A percentile compares a stretch with the other conserved stretches of the same genome.
phyloP scores from a whole-genome alignment of 2,329 filamentous ascomycete genomes.

The Ascosphaera apis region DNA sequence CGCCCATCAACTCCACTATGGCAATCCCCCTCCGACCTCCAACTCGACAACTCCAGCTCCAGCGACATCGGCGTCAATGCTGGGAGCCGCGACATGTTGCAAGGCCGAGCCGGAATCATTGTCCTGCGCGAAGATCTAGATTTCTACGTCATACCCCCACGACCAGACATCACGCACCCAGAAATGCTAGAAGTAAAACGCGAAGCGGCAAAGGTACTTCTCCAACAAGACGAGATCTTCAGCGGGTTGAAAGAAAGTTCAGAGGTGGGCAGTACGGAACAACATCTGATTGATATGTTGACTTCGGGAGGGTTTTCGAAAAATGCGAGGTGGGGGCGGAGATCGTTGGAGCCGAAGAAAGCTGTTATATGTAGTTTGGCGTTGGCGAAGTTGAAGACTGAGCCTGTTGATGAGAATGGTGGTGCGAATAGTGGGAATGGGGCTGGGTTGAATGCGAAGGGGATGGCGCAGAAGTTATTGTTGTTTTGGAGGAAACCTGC shows the following conservation, averaged over 20 bases:
- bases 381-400: conserved; percentile 73
- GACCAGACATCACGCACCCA: conserved; percentile 54
- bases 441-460: conserved; percentile 54
- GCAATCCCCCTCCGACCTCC: conserved; percentile 28
- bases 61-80: conserved; percentile 35
- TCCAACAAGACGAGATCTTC: conserved; percentile 85
- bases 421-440: conserved; percentile 59
- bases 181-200: conserved; percentile 96
- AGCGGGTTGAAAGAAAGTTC: conserved; percentile 87
- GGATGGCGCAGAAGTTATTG: conserved; percentile 94
- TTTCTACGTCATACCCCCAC: conserved; percentile 88
- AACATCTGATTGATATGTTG: conserved; percentile 97
- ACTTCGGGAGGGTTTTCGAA: conserved; percentile 95
- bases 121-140: conserved; percentile 89
- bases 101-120: conserved; percentile 86
- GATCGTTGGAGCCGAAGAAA: conserved; percentile 94
- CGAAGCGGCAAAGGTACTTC: conserved; percentile 63
- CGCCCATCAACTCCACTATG: not conserved
- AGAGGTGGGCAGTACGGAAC: conserved; percentile 87
- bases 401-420: no score
- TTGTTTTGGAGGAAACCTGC: conserved; percentile 97
- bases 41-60: conserved; percentile 45
- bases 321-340: conserved; percentile 85
- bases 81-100: conserved; percentile 54
- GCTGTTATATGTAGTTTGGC: conserved; percentile 94